Evolutionary conservation across 768 basidiomycete genomes (phyloP).

Genomic region (Bullera alba): DNA sequence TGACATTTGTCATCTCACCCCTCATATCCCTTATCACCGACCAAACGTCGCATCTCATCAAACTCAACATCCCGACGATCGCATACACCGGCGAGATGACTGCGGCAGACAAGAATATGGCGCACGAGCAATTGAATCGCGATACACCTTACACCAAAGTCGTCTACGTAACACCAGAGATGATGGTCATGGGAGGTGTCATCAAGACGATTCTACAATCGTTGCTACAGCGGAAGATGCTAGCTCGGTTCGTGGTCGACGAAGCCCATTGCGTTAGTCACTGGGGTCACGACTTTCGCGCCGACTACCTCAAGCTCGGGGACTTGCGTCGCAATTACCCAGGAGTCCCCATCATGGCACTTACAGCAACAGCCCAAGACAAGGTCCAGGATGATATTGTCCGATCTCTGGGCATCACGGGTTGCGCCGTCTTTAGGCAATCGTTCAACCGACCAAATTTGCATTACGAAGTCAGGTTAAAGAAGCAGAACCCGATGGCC

Average conservation of each 20-base stretch:
- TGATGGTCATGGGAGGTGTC: conserved; percentile 59
- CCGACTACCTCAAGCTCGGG: conserved; percentile 48
- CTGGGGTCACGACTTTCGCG: conserved; percentile 89
- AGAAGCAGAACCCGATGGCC: conserved; percentile 50
- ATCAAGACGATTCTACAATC: conserved; percentile 55
- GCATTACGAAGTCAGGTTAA: conserved; percentile 60
- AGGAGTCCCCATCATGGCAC: conserved; percentile 81
- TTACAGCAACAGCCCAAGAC: conserved; percentile 88
- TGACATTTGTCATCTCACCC: conserved; percentile 86
- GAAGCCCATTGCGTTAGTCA: conserved; percentile 89
- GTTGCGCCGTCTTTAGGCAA: conserved; percentile 60
- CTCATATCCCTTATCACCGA: conserved; percentile 90
- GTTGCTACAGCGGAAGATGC: conserved; percentile 55
- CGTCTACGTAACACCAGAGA: conserved; percentile 88
- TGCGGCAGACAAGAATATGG: conserved; percentile 38
- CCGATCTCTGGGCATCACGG: conserved; percentile 57
- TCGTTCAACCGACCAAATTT: conserved; percentile 95
- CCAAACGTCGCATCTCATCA: conserved; percentile 64
- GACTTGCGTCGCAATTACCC: conserved; percentile 68
- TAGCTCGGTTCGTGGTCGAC: conserved; percentile 90
- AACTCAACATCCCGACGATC: conserved; percentile 63
- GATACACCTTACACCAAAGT: conserved; percentile 53
- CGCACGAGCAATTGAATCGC: conserved; percentile 33
- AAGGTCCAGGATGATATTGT: conserved; percentile 73
- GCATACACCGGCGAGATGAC: conserved; percentile 56